Evolutionary conservation across 1,139 yeast species (phyloP).

Genomic region (Hanseniaspora uvarum): DNA sequence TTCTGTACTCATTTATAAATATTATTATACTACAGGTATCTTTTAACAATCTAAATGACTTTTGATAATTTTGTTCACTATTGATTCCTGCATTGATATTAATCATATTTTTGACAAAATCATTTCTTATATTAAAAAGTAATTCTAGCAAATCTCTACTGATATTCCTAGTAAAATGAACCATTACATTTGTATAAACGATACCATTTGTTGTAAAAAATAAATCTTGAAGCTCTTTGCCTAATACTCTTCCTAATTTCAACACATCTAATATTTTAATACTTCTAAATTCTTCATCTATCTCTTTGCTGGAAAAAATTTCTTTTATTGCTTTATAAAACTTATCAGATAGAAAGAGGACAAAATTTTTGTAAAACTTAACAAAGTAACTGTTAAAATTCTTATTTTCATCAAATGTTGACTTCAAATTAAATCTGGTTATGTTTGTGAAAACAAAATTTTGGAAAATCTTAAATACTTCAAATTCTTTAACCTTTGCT

Average conservation of each 20-base stretch:
- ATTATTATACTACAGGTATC: not conserved
- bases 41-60: not conserved
- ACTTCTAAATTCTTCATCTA: not conserved
- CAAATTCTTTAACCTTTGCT: not conserved
- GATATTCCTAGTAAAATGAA: constrained; percentile 1
- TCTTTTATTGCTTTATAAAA: not conserved
- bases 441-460: not conserved
- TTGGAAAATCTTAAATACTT: not conserved
- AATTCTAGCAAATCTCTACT: not conserved
- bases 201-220: not conserved
- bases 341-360: not conserved
- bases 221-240: not conserved
- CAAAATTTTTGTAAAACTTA: constrained; percentile 1
- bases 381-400: not conserved
- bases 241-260: constrained; percentile 3
- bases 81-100: not conserved
- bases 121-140: not conserved
- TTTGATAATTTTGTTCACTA: not conserved
- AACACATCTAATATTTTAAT: not conserved
- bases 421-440: not conserved
- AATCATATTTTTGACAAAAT: not conserved
- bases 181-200: not conserved
- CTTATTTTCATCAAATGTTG: not conserved
- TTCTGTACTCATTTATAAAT: not conserved
- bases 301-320: not conserved